A percentile compares a stretch with the other conserved stretches of the same genome.
Conservation (phyloP, 306 rosid genomes). For the Pachyrhizus erosus region DNA sequence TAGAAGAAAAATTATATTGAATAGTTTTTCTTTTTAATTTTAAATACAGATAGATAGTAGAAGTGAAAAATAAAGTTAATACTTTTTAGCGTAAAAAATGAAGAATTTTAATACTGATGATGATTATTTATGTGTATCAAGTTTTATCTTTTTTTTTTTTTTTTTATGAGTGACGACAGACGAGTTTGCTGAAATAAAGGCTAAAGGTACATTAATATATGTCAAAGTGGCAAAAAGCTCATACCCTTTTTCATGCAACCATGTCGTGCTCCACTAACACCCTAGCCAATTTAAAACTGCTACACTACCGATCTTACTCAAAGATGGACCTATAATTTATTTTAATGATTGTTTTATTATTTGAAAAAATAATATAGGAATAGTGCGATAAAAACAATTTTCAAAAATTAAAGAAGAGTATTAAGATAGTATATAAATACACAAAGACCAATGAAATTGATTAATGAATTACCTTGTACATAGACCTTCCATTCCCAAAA, state of each 20-base stretch:
- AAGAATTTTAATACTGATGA: too few relatives aligned
- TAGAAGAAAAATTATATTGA: background rate
- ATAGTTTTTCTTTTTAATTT: too few relatives aligned
- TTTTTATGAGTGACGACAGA: background rate
- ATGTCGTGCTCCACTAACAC: background rate
- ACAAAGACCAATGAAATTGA: background rate
- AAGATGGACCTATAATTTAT: background rate
- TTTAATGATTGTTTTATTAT: background rate
- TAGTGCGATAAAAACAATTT: background rate
- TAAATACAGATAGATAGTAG: too few relatives aligned
- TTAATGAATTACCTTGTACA: constrained; percentile 60
- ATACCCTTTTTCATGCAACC: constrained; percentile 17
- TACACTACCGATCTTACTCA: background rate
- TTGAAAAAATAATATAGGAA: background rate
- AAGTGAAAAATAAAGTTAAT: too few relatives aligned
- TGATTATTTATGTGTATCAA: too few relatives aligned
- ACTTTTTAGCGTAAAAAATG: too few relatives aligned
- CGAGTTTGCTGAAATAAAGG: background rate
- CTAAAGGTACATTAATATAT: background rate
- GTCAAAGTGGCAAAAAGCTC: constrained; percentile 2
- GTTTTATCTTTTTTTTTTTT: too few relatives aligned
- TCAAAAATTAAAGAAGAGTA: background rate
- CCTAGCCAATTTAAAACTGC: background rate
- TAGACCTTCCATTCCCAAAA: constrained; percentile 82
- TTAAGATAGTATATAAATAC: background rate